These are phyloP conservation scores for Coffea eugenioides DNA, from an alignment of 257 asterid species.

Conservation along the genomic window DNA sequence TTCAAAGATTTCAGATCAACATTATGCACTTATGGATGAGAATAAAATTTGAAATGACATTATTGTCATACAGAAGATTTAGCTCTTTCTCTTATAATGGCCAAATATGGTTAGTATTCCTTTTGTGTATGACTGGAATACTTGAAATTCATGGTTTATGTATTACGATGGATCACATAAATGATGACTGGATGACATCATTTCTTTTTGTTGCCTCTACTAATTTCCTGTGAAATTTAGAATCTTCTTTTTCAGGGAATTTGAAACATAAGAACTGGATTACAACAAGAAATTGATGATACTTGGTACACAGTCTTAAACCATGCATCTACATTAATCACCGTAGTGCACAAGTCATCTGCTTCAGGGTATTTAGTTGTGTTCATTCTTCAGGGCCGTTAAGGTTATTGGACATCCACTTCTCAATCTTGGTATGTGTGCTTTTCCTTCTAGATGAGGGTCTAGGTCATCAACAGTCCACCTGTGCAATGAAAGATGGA, in stretches of 20 bases:
- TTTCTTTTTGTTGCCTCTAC: neutral
- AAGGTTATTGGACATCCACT: constrained; percentile 65
- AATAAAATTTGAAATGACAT: neutral
- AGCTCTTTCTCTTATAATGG: too few relatives aligned
- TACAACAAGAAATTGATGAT: neutral
- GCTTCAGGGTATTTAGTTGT: neutral
- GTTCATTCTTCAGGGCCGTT: constrained; percentile 22
- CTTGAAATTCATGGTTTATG: neutral
- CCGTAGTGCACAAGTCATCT: neutral
- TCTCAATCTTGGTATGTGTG: constrained; percentile 54
- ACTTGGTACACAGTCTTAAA: neutral
- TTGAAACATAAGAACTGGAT: neutral
- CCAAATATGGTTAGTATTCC: neutral
- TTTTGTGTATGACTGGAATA: neutral
- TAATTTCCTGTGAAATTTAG: neutral
- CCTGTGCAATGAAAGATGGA: constrained; percentile 26
- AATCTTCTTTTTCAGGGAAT: neutral
- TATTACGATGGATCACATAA: neutral
- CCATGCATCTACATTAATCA: neutral
- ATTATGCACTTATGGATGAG: neutral
- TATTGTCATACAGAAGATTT: neutral
- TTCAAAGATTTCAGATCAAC: neutral
- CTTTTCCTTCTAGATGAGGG: constrained; percentile 47
- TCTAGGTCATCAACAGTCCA: constrained; percentile 62
- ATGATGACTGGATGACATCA: neutral